Conservation (phyloP, 2,329 filamentous ascomycete genomes). For the Stagonosporopsis tanaceti region DNA sequence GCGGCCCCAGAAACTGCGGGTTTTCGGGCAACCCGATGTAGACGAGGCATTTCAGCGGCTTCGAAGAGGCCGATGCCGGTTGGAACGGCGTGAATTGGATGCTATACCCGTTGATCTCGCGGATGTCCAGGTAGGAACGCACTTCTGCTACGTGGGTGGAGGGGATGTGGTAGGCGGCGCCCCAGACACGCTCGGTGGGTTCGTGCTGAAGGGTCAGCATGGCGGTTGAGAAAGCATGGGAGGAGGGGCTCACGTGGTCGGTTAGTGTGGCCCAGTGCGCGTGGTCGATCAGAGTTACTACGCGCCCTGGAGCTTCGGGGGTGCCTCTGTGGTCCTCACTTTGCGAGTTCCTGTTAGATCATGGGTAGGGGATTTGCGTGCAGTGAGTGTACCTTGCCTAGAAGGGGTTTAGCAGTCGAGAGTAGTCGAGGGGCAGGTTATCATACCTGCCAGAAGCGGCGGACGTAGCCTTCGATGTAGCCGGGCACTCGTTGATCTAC, state of each 20-base stretch:
- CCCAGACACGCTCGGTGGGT: slow-evolving; percentile 77
- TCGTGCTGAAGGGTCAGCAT: slow-evolving; percentile 38
- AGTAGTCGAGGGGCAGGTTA: not conserved
- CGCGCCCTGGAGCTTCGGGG: slow-evolving; percentile 83
- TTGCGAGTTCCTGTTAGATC: slow-evolving; percentile 15
- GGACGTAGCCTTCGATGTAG: slow-evolving; percentile 91
- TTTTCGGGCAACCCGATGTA: slow-evolving; percentile 96
- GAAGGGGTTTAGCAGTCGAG: slow-evolving; percentile 26
- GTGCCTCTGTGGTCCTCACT: slow-evolving; percentile 97
- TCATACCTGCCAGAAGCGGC: slow-evolving; percentile 96
- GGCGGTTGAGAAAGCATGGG: not conserved
- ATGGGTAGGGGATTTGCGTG: not conserved
- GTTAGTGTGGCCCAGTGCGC: slow-evolving; percentile 80
- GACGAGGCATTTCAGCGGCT: slow-evolving; percentile 67
- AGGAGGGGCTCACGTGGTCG: slow-evolving; percentile 61
- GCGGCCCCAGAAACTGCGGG: slow-evolving; percentile 86
- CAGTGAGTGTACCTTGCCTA: slow-evolving; percentile 46
- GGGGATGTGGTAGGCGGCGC: slow-evolving; percentile 87
- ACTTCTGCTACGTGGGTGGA: slow-evolving; percentile 78
- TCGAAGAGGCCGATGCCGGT: slow-evolving; percentile 56
- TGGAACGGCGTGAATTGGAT: slow-evolving; percentile 91
- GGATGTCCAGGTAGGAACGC: slow-evolving; percentile 88
- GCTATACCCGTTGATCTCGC: slow-evolving; percentile 96
- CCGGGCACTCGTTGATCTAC: slow-evolving; percentile 84
- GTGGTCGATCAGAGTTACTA: slow-evolving; percentile 89